Base-by-base conservation (phyloP, 2,329 filamentous ascomycete genomes). In the Colletotrichum sp. region DNA sequence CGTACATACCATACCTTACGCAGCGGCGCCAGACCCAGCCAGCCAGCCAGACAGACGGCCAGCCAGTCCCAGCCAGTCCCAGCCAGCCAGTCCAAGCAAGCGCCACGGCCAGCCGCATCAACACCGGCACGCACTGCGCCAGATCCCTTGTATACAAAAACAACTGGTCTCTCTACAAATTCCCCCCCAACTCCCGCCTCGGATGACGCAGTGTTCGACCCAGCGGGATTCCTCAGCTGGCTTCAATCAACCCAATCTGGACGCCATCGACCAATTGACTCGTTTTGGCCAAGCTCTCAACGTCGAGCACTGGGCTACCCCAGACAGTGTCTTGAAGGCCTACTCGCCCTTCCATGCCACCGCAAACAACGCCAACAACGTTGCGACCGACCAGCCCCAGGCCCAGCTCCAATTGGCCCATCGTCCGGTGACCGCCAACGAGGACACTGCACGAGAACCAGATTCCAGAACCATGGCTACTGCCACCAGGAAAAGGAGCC, bases 401-500 rank as follows among this genome's bases (percentile, higher is more conserved):
- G 36, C 55, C 15, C 67, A 59, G 57, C 49, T 71, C 59, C 68
- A 55, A 73, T 69, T 76, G 74, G 74, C 74, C 44, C 74, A 76
- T 55, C 70, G 74, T 32, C 70, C 74, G 21, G 49, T 76, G 26
- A 76, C 74, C n/a, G 71, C 74, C 59, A 62, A 70, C 32, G 67
- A 69, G 32, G 67, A 69, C 18, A 44, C 67, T 4, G 24, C 12
- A 55, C 39, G 64, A 49, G 26, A 52, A 21, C n/a, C 32, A 21
- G 62, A 36, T 64, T 21, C 67, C 28, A 32, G 28, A 13, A 63
- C 59, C 49, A 77, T 77, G 75, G 72, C 75, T 55, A 76, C 72
- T 16, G 71, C 72, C 2, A 64, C 77, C 21, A 75, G 73, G 34
- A 78, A 69, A 69, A 80, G 83, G 80, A 73, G 79, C 26, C 83